phyloP scores from a whole-genome alignment of 345 rosid species.

The Salix udensis region DNA sequence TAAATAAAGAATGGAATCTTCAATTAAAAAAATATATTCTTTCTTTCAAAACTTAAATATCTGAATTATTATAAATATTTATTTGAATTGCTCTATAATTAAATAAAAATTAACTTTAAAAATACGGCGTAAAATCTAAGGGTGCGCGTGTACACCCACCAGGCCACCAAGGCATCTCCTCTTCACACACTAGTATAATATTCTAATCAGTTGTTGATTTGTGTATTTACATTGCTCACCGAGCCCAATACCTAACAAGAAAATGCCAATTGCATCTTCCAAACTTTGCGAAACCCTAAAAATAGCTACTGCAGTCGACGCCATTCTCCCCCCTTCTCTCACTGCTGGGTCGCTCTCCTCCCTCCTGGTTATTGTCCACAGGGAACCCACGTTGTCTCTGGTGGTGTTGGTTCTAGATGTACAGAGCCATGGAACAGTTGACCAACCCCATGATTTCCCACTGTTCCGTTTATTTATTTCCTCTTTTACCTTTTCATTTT shows the following conservation, averaged over 20 bases:
- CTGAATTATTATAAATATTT: no score
- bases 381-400: neutral
- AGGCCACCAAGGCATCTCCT: no score
- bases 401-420: neutral
- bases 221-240: neutral
- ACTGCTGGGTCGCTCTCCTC: constrained; percentile 13
- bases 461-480: neutral
- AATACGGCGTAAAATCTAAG: neutral
- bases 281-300: constrained; percentile 9
- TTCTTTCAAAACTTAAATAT: no score
- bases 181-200: no score
- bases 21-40: no score
- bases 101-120: no score
- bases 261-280: constrained; percentile 34
- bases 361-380: neutral
- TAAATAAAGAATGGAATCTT: no score
- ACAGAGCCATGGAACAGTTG: neutral
- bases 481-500: neutral
- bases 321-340: neutral
- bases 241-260: constrained; percentile 31
- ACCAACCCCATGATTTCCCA: neutral
- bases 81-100: no score
- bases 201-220: neutral
- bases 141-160: neutral
- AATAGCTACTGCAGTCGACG: neutral